phyloP scores from a whole-genome alignment of 208 protist species.

The Acanthamoeba rhysodes region DNA sequence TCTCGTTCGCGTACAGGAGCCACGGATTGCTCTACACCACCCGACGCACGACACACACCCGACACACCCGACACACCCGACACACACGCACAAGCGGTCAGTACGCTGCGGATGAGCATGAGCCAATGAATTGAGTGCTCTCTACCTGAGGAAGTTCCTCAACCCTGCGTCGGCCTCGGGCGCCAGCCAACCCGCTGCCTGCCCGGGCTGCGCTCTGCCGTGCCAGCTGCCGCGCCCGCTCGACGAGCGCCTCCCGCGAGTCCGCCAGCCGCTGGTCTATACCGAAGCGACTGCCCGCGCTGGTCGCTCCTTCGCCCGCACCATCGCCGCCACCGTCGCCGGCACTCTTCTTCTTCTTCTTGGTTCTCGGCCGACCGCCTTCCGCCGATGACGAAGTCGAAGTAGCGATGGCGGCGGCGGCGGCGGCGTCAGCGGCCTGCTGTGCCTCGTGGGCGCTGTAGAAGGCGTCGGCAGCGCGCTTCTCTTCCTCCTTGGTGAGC shows the following conservation, averaged over 20 bases:
- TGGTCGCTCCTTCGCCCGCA: too few relatives aligned
- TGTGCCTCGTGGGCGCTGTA: neutral
- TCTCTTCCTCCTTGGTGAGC: slow-evolving; percentile 16
- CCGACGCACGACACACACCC: too few relatives aligned
- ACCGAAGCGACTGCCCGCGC: neutral
- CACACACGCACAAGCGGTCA: neutral
- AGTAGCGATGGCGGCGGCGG: neutral
- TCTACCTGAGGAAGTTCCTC: neutral
- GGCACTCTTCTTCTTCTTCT: neutral
- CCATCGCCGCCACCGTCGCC: too few relatives aligned
- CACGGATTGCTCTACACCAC: slow-evolving; percentile 18
- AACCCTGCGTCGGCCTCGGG: neutral
- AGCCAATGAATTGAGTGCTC: neutral
- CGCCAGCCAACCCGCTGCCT: neutral
- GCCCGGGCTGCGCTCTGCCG: neutral
- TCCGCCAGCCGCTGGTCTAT: neutral
- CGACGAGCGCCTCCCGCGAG: neutral
- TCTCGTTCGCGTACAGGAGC: slow-evolving; percentile 4
- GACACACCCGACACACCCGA: neutral
- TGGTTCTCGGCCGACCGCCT: too few relatives aligned
- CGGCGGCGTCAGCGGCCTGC: neutral
- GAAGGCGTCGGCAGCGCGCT: neutral
- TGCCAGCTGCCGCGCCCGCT: neutral
- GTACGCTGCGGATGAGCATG: neutral
- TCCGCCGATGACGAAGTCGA: neutral